A percentile compares a stretch with the other conserved stretches of the same genome.
Evolutionary conservation across 1,139 yeast species (phyloP).

Genomic region (Taphrina pruni): DNA sequence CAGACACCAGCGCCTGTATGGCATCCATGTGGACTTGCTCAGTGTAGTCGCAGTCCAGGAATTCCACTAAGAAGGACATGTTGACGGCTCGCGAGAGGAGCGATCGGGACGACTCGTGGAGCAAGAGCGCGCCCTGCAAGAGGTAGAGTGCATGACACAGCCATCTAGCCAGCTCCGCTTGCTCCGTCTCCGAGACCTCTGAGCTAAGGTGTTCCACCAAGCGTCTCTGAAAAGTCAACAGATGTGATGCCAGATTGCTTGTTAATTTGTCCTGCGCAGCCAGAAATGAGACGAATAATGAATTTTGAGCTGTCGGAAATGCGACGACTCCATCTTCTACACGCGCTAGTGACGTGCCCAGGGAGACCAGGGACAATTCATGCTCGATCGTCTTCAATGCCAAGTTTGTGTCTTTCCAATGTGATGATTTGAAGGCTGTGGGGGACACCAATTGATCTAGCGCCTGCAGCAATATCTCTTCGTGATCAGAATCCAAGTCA

Average conservation of each 20-base stretch:
- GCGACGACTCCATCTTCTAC: neutral
- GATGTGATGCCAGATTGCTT: slow-evolving; percentile 10
- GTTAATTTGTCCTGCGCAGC: neutral
- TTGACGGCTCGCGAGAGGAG: slow-evolving; percentile 54
- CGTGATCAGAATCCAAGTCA: neutral
- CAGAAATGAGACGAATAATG: slow-evolving; percentile 3
- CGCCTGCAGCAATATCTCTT: neutral
- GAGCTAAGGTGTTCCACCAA: slow-evolving; percentile 12
- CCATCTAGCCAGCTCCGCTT: neutral
- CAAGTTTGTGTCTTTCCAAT: neutral
- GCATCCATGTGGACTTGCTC: slow-evolving; percentile 43
- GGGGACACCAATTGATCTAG: neutral
- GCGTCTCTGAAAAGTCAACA: slow-evolving; percentile 4
- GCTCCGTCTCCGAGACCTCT: slow-evolving; percentile 1
- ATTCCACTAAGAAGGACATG: slow-evolving; percentile 50
- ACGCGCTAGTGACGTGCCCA: neutral
- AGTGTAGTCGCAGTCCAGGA: slow-evolving; percentile 45
- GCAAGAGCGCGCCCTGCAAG: slow-evolving; percentile 66
- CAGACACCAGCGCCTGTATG: slow-evolving; percentile 65
- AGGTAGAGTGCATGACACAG: slow-evolving; percentile 53
- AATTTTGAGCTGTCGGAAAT: slow-evolving; percentile 3
- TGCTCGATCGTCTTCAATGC: slow-evolving; percentile 5
- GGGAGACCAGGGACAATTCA: neutral
- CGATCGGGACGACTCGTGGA: slow-evolving; percentile 65
- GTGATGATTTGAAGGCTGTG: neutral